Evolutionary conservation across 164 flowering plant species (phyloP).

Genomic region (Kalanchoe fedtschenkoi): DNA sequence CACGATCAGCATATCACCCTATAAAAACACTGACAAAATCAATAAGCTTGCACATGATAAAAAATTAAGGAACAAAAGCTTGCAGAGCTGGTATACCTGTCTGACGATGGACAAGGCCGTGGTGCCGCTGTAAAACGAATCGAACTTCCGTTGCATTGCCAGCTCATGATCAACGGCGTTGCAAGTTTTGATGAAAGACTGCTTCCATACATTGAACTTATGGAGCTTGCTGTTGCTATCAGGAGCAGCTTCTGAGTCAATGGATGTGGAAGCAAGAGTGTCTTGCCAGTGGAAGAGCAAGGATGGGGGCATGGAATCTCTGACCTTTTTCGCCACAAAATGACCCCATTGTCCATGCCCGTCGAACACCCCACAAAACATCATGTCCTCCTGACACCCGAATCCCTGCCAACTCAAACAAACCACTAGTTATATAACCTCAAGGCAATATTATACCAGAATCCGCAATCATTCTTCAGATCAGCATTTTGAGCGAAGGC

Average conservation of each 20-base stretch:
- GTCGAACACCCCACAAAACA: conserved; percentile 82
- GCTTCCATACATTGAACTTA: conserved; percentile 56
- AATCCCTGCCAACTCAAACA: conserved; percentile 42
- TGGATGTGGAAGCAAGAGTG: conserved; percentile 31
- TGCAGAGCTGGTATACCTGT: conserved; percentile 79
- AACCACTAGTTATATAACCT: not conserved
- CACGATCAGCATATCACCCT: conserved; percentile 58
- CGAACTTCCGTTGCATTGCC: conserved; percentile 35
- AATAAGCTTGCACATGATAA: too few relatives aligned
- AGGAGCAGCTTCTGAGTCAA: conserved; percentile 22
- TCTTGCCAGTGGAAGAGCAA: conserved; percentile 77
- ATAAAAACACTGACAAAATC: too few relatives aligned
- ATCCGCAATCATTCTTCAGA: too few relatives aligned
- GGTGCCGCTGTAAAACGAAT: conserved; percentile 73
- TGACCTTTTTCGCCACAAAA: conserved; percentile 53
- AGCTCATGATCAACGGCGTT: conserved; percentile 64
- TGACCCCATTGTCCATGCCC: conserved; percentile 98
- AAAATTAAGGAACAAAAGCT: too few relatives aligned
- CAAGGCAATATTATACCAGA: not conserved
- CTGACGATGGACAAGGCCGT: conserved; percentile 68
- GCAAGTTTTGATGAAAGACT: conserved; percentile 59
- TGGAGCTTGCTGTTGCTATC: conserved; percentile 24
- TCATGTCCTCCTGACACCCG: conserved; percentile 77
- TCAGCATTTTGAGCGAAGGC: too few relatives aligned
- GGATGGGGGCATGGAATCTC: conserved; percentile 53